Conservation (phyloP, 163 green algal species). For the Coccomyxa subellipsoidea region DNA sequence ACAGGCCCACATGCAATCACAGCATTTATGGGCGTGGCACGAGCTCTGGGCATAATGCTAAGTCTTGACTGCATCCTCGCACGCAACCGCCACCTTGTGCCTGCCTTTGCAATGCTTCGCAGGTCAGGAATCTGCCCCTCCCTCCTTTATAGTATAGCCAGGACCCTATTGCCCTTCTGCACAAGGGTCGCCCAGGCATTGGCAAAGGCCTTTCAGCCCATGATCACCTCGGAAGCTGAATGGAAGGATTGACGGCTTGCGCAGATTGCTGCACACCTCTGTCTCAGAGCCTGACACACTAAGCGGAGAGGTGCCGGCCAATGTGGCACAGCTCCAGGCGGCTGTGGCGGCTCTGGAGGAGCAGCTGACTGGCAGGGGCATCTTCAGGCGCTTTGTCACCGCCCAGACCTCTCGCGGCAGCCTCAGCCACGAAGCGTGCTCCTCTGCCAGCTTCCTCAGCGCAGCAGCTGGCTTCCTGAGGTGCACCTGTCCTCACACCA, state of each 20-base stretch:
- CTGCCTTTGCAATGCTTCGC: slow-evolving; percentile 16
- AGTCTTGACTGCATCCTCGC: slow-evolving; percentile 5
- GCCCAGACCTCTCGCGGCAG: not conserved
- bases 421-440: not conserved
- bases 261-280: not conserved
- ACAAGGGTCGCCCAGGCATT: too few relatives aligned
- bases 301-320: not conserved
- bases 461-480: slow-evolving; percentile 3
- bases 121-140: not conserved
- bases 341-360: slow-evolving; percentile 2
- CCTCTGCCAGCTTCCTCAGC: slow-evolving; percentile 1
- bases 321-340: not conserved
- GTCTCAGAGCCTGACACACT: not conserved
- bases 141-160: not conserved
- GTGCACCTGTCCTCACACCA: not conserved
- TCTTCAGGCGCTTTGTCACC: slow-evolving; percentile 18
- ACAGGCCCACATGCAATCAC: not conserved
- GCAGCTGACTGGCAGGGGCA: not conserved
- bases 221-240: too few relatives aligned
- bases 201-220: too few relatives aligned
- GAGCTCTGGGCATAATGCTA: slow-evolving; percentile 6
- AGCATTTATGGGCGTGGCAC: not conserved
- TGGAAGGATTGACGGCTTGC: too few relatives aligned
- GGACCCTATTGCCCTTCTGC: too few relatives aligned
- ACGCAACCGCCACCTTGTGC: not conserved